Base-by-base conservation (phyloP, 2,329 filamentous ascomycete genomes). In the Volutella citrinella region DNA sequence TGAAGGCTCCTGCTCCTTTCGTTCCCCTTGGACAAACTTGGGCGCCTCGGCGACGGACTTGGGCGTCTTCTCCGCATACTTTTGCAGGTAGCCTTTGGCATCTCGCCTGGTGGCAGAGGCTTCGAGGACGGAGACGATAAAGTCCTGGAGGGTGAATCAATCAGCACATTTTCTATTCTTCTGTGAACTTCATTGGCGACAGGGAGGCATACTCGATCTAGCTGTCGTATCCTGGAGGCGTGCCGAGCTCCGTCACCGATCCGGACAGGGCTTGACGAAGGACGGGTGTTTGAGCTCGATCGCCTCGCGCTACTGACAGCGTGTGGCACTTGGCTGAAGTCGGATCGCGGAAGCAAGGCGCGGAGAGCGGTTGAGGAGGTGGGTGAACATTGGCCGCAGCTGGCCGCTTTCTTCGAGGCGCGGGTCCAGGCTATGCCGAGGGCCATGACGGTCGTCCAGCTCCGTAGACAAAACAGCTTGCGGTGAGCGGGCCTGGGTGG, bases 31-130 rank as follows among this genome's bases (percentile, higher is more conserved):
- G 27, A 64, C 51, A 33, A 65, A 64, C 32, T 65, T 57, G 36
- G 47, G 52, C 39, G 35, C 34, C 34, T 43, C 44, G 51, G 36
- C 29, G 25, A 47, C 19, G 11, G 54, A 44, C 39, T 55, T 48
- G 26, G 46, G 41, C 6, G 52, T 48, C 30, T 59, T 58, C 50
- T 47, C 53, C 45, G 49, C 82, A 59, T 96, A 95, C 42, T 88
- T 90, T 49, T 93, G 84, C 12, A 98, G 74, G 56, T 96, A 98
- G 22, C 87, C 82, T 61, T 86, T 90, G 29, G 90, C 89, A 66
- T 98, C 93, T 51, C 93, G 81, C 63, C 90, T 95, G 1, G 91
- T 96, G 6, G 90, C 86, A 10, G 89, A 88, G 13, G 90, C 88
- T 53, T 87, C 87, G 19, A 98, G 71, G 5, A 97, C 78, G 12